phyloP scores from a whole-genome alignment of 805 yeast genomes.

The Teunomyces cretensis region DNA sequence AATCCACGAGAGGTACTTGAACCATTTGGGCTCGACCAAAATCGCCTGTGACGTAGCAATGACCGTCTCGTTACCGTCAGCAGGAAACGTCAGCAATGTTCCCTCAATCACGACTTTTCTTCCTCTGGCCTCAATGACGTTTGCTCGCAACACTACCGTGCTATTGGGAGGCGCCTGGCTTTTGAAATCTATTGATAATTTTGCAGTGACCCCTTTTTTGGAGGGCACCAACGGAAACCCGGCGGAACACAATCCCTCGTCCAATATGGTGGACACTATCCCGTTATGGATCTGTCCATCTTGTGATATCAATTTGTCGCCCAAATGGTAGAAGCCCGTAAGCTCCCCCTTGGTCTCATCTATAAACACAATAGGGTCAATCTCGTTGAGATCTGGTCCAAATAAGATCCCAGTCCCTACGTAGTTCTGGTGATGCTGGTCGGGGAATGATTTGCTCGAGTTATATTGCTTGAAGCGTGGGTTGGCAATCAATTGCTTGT shows the following conservation, averaged over 20 bases:
- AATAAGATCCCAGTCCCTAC: conserved; percentile 71
- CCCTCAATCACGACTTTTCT: conserved; percentile 83
- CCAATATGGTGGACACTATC: conserved; percentile 71
- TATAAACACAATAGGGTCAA: conserved; percentile 71
- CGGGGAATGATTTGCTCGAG: conserved; percentile 17
- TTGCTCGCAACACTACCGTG: conserved; percentile 65
- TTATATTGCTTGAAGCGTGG: conserved; percentile 9
- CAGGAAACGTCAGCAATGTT: conserved; percentile 50
- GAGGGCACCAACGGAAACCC: conserved; percentile 83
- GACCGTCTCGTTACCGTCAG: conserved; percentile 12
- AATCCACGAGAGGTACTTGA: conserved; percentile 59
- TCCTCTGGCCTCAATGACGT: conserved; percentile 66
- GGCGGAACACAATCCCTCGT: conserved; percentile 81
- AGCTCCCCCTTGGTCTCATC: conserved; percentile 52
- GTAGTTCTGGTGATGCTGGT: conserved; percentile 33
- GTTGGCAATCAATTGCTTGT: conserved; percentile 16
- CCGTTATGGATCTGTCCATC: conserved; percentile 83
- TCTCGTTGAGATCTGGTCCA: conserved; percentile 65
- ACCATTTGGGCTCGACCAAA: conserved; percentile 87
- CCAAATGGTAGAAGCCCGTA: conserved; percentile 69
- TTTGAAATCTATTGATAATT: conserved; percentile 62
- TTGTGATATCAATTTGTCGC: conserved; percentile 60
- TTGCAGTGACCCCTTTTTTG: conserved; percentile 87
- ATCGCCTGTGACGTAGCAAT: conserved; percentile 68
- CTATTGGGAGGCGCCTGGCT: conserved; percentile 62